These are phyloP conservation scores for Plasmodium blacklocki DNA, from an alignment of 169 alveolate species.

Conservation along the genomic window DNA sequence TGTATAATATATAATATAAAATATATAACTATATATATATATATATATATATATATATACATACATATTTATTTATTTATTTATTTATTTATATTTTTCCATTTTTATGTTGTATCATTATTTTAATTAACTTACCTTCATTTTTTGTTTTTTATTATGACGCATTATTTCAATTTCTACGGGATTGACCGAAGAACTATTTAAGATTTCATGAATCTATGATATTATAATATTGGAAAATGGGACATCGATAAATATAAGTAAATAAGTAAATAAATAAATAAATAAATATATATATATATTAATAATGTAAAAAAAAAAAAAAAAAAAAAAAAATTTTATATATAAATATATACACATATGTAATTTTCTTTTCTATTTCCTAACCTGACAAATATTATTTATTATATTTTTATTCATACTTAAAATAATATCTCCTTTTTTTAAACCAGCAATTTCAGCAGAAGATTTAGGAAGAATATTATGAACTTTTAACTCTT, in stretches of 20 bases:
- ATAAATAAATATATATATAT: not conserved
- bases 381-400: constrained; percentile 46
- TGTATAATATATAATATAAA: no score
- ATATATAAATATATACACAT: no score
- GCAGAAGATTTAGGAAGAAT: constrained; percentile 58
- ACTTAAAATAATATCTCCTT: constrained; percentile 28
- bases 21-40: no score
- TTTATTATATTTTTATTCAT: constrained; percentile 38
- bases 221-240: constrained; percentile 6
- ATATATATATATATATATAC: no score
- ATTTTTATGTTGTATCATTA: no score
- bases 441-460: constrained; percentile 22
- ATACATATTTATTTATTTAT: no score
- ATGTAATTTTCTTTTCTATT: constrained; percentile 1
- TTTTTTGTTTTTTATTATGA: constrained; percentile 37
- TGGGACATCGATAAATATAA: constrained; percentile 1
- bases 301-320: not conserved
- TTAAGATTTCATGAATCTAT: constrained; percentile 67
- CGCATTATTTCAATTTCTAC: constrained; percentile 36
- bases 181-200: constrained; percentile 30
- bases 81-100: no score
- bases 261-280: not conserved
- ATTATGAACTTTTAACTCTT: constrained; percentile 38
- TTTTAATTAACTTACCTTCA: constrained; percentile 12
- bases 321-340: not conserved